These are phyloP conservation scores for Cladophialophora chaetospira DNA, from an alignment of 2,329 filamentous ascomycete genomes.

Conservation along the genomic window DNA sequence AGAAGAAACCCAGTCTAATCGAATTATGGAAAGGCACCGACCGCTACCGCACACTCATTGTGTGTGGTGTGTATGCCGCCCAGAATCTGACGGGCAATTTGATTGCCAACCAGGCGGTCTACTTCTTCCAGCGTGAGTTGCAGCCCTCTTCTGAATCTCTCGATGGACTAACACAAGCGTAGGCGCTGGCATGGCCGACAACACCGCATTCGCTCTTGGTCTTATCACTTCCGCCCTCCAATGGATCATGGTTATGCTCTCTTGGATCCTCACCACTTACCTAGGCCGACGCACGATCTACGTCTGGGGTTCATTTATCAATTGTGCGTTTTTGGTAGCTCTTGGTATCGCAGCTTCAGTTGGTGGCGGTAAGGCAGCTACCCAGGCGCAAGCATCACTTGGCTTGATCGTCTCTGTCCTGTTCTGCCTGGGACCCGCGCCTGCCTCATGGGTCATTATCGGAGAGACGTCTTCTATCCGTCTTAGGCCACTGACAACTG, in stretches of 20 bases:
- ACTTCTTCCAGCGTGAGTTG: conserved; percentile 54
- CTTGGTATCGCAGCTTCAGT: conserved; percentile 63
- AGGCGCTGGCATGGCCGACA: conserved; percentile 62
- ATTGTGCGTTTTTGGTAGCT: conserved; percentile 56
- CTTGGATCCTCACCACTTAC: conserved; percentile 67
- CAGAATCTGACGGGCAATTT: conserved; percentile 62
- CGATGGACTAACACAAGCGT: conserved; percentile 37
- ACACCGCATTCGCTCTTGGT: conserved; percentile 62
- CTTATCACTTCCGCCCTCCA: conserved; percentile 67
- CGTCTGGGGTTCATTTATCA: conserved; percentile 60
- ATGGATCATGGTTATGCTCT: conserved; percentile 64
- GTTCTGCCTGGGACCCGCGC: conserved; percentile 64
- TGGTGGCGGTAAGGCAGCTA: conserved; percentile 43
- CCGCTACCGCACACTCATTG: conserved; percentile 37
- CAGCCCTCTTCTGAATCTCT: conserved; percentile 21
- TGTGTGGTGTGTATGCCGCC: conserved; percentile 38
- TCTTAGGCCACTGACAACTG: conserved; percentile 66
- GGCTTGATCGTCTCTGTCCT: conserved; percentile 67
- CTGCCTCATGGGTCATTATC: conserved; percentile 68
- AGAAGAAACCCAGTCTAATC: conserved; percentile 35
- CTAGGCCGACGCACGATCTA: conserved; percentile 66
- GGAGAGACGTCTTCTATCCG: conserved; percentile 67
- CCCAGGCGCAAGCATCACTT: conserved; percentile 61
- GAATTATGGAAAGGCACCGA: conserved; percentile 41
- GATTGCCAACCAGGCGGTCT: conserved; percentile 64